Evolutionary conservation across 305 asterid genomes (phyloP), one percentile per base, ranked within the genome.

Genomic region (Plantago lanceolata): DNA sequence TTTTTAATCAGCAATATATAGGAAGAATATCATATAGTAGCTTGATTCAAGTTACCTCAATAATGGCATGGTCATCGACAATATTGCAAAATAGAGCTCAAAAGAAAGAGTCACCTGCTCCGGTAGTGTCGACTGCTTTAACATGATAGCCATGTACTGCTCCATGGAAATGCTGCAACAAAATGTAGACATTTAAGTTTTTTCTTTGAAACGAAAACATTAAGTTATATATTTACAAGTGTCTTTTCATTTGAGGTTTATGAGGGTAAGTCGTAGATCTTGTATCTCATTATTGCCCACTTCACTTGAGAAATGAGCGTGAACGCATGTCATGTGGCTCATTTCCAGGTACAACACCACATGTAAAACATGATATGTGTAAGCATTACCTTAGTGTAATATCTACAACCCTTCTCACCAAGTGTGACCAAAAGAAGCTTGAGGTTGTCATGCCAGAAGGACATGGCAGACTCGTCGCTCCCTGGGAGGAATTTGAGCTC

Each of bases 21-120:
- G n/a, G n/a, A n/a, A n/a, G n/a, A n/a, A n/a, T n/a, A 33, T 8
- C 8, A 33, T 33, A 31, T 8, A 33, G 9, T 5, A 33, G 8
- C 6, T 7, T 8, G 9, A 33, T 6, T 33, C 18, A 7, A 59
- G 49, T 54, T 80, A 83, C 97, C 81, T 82, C 81, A 18, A 92
- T 71, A 6, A 92, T 78, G 40, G 79, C 44, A 58, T 74, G 89
- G 40, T 92, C 91, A 40, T 80, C 91, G 11, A 89, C 98, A 33
- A 92, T 80, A 78, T 82, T 89, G 45, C 80, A 70, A 19, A 89
- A 78, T n/a, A 92, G 90, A 55, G 97, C 87, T 33, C 97, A 97
- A 11, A 89, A 94, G 35, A 92, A 92, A 20, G 98, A 84, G 68
- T 92, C 98, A 5, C 98, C 97, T 0, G 97, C 98, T 59, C 98